A percentile compares a stretch with the other conserved stretches of the same genome.
phyloP scores from a whole-genome alignment of 176 grass and related monocot species.

The Poa annua region DNA sequence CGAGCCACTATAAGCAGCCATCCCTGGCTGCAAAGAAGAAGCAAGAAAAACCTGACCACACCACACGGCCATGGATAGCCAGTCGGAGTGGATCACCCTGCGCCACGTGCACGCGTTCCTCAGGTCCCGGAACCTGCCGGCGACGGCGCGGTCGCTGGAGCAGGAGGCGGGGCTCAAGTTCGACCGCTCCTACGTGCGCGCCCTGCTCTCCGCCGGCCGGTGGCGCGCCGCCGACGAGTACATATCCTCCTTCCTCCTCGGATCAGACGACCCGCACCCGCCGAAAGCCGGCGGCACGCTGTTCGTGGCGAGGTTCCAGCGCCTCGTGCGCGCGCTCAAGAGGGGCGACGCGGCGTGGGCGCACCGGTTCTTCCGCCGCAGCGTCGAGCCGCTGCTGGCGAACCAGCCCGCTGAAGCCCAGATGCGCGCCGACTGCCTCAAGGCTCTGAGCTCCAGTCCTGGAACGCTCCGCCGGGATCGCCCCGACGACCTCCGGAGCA shows the following conservation, averaged over 20 bases:
- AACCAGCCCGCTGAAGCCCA: not conserved
- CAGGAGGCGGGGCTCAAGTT: not conserved
- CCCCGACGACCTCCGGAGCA: not conserved
- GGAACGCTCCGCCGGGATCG: not conserved
- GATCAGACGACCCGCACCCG: not conserved
- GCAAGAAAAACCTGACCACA: too few relatives aligned
- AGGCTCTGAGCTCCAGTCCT: not conserved
- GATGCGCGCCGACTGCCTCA: not conserved
- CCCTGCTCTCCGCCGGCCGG: not conserved
- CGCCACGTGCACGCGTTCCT: not conserved
- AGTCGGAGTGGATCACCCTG: not conserved
- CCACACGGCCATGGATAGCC: too few relatives aligned
- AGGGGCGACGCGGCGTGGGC: not conserved
- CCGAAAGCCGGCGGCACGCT: not conserved
- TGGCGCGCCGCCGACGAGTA: not conserved
- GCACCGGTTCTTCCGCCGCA: not conserved
- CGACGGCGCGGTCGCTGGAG: not conserved
- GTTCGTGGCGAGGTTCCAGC: too few relatives aligned
- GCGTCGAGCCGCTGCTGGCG: not conserved
- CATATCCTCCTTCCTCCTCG: not conserved
- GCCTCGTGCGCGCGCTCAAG: not conserved
- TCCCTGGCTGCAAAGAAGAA: too few relatives aligned
- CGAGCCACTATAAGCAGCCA: too few relatives aligned
- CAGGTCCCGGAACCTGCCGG: not conserved
- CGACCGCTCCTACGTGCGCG: not conserved